A percentile compares a stretch with the other conserved stretches of the same genome.
phyloP scores from a whole-genome alignment of 2,329 filamentous ascomycete species.

The Dactylellina leptospora region DNA sequence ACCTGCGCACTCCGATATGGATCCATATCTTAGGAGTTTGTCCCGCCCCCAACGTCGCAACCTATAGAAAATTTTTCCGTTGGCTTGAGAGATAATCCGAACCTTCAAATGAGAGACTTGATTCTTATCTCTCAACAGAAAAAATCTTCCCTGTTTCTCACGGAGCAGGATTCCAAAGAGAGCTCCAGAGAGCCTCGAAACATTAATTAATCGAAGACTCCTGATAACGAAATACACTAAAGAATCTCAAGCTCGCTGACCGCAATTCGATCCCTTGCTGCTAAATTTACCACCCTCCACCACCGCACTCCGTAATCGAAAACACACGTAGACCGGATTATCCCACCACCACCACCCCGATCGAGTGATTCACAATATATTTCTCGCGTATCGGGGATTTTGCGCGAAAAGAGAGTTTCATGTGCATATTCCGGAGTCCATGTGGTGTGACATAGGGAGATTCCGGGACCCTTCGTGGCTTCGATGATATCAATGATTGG shows the following conservation, averaged over 20 bases:
- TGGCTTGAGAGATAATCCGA: conserved; percentile 48
- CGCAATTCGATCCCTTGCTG: conserved; percentile 3
- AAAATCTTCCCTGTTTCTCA: conserved; percentile 31
- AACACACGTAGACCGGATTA: not conserved
- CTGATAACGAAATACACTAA: conserved; percentile 11
- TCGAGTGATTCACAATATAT: conserved; percentile 24
- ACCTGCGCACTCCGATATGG: too few relatives aligned
- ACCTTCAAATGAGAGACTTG: conserved; percentile 12
- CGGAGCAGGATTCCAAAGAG: conserved; percentile 9
- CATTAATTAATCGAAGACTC: conserved; percentile 5
- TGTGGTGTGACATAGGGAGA: conserved; percentile 37
- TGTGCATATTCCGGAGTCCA: conserved; percentile 14
- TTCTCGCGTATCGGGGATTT: conserved; percentile 46
- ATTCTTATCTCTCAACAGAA: conserved; percentile 51
- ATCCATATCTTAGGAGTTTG: not conserved
- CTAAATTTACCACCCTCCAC: conserved; percentile 36
- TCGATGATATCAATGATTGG: conserved; percentile 32
- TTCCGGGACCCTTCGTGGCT: conserved; percentile 24
- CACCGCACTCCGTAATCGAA: not conserved
- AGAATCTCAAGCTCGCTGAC: not conserved
- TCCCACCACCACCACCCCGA: conserved; percentile 5
- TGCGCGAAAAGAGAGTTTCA: conserved; percentile 14
- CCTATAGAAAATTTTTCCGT: conserved; percentile 50
- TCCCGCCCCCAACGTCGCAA: conserved; percentile 8
- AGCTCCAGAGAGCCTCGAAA: conserved; percentile 23